Evolutionary conservation across 202 grass and related monocot genomes (phyloP), one percentile per base, ranked within the genome.

Genomic region (Digitaria exilis): DNA sequence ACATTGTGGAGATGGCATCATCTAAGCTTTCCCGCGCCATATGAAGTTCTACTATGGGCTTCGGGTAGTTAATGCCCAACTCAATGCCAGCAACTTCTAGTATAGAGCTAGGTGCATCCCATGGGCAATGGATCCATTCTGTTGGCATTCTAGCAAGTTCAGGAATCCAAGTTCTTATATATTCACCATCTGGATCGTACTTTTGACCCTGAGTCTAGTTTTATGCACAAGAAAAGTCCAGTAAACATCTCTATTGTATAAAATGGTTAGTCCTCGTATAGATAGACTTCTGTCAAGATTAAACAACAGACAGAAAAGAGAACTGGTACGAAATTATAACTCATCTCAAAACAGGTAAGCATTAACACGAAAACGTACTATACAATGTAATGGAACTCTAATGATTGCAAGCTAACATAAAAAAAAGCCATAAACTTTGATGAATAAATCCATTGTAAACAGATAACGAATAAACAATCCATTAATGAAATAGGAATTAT

Each of bases 111-210:
- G 92, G 92, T 42, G 95, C 92, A 94, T 89, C 73, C 95, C 95
- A 97, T 15, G 95, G 95, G 77, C 86, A 87, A 78, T 97, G 95
- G 43, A 97, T 93, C 95, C 95, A 97, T 78, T 95, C 75, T 24
- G 86, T 86, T 58, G 95, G 95, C 88, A 95, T 86, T 84, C 95
- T 87, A 58, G 84, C 88, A 15, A 97, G 80, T 83, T 97, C 95
- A 64, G 95, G 95, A 69, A 97, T 89, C 92, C 95, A 97, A 50
- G 50, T 91, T 94, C 95, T 87, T 69, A 97, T 82, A 79, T 97
- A 94, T 72, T 93, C 90, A 61, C 95, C 92, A 82, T 94, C 84
- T 24, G 92, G 88, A 71, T 97, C 92, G 72, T 86, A 94, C 66
- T 87, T 92, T 78, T 94, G 81, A 75, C 95, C 92, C 83, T 94